Base-by-base conservation (phyloP, 2,329 filamentous ascomycete genomes). In the Fusarium sororula region DNA sequence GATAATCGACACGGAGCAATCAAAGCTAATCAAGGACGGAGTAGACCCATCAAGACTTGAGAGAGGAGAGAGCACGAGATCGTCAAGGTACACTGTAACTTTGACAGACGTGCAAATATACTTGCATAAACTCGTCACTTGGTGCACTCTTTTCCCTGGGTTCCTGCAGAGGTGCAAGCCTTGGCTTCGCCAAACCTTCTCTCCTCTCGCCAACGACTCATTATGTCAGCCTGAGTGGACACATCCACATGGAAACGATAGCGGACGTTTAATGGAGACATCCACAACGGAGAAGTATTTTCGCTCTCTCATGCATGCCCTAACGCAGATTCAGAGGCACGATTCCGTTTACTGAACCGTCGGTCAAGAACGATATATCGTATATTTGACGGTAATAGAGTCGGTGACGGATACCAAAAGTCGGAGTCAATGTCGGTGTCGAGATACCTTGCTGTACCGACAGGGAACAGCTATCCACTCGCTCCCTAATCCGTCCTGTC, bases 351-450 rank as follows among this genome's bases (percentile, higher is more conserved):
- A 55, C 39, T 65, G 64, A 69, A 67, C 65, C 74, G 68, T 78
- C 76, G 76, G 76, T 76, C 74, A 78, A 76, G 68, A 63, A 59
- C 48, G 56, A 71, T 53, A 68, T 61, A 60, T 61, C 66, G 70
- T 61, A 55, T 66, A 51, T 59, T 66, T 68, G 67, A 71, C 65
- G 63, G 66, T 75, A 44, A 76, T 66, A 59, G 69, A 76, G 74
- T 75, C 76, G 75, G 75, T 77, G 74, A 71, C 75, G 56, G 65
- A 32, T 41, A 70, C 62, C 60, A 74, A 68, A 73, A 64, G 73
- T 77, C 73, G 75, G 73, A 69, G 64, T 73, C 75, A 74, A 73
- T 67, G 75, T 77, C 75, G 75, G 76, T 78, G 76, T 78, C 75
- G 65, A 74, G 64, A 67, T 63, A 58, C 60, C 63, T 70, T 68